phyloP scores from a whole-genome alignment of 306 rosid species.

The Cucurbita maxima region DNA sequence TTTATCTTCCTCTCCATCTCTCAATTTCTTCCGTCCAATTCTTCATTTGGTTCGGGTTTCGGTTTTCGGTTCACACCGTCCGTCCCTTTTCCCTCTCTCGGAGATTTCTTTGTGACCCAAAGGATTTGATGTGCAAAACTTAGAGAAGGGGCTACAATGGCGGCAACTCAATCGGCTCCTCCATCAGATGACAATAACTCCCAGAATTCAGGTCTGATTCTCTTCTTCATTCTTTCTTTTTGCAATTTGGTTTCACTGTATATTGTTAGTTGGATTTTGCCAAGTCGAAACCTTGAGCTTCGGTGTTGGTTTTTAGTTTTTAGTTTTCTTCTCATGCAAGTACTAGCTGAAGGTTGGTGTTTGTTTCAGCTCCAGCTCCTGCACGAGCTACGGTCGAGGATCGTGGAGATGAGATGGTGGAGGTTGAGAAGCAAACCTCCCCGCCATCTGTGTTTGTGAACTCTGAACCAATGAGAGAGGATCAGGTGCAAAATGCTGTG shows the following conservation, averaged over 20 bases:
- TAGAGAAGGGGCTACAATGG: background rate
- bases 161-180: conserved; percentile 11
- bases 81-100: background rate
- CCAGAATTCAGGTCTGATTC: conserved; percentile 31
- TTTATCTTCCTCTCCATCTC: background rate
- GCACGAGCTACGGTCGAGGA: conserved; percentile 27
- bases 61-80: background rate
- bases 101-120: background rate
- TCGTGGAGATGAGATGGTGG: conserved; percentile 37
- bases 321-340: background rate
- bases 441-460: conserved; percentile 63
- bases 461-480: conserved; percentile 78
- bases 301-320: background rate
- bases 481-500: conserved; percentile 87
- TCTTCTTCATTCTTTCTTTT: background rate
- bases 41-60: background rate
- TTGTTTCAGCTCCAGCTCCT: conserved; percentile 18
- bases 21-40: background rate
- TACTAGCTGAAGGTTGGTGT: background rate
- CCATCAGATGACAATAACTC: conserved; percentile 20
- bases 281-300: background rate
- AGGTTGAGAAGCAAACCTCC: conserved; percentile 33
- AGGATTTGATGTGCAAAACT: background rate
- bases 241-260: background rate
- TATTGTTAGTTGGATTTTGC: background rate